phyloP scores from a whole-genome alignment of 1,139 yeast genomes.

The Taphrina deformans region DNA sequence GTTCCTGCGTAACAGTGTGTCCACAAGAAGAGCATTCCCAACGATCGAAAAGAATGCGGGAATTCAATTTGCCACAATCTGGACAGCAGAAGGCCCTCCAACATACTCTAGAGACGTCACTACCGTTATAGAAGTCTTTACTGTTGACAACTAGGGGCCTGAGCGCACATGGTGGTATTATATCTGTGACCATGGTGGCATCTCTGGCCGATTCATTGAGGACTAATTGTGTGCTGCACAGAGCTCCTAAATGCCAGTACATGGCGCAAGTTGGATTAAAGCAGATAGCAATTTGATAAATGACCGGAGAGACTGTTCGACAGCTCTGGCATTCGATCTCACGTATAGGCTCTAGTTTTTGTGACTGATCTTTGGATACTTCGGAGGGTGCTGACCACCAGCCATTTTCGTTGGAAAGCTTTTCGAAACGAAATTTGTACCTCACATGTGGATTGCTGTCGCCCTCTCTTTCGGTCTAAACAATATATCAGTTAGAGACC shows the following conservation, averaged over 20 bases:
- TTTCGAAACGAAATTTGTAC: slow-evolving; percentile 33
- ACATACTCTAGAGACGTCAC: neutral
- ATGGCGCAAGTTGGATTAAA: neutral
- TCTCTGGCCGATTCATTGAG: neutral
- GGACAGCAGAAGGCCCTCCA: slow-evolving; percentile 25
- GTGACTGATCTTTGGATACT: neutral
- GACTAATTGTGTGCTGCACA: neutral
- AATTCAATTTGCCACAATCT: slow-evolving; percentile 23
- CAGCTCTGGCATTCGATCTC: neutral
- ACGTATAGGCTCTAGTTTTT: neutral
- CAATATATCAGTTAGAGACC: neutral
- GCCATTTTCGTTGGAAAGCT: neutral
- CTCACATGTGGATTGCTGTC: neutral
- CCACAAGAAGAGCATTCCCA: slow-evolving; percentile 21
- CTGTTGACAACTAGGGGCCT: neutral
- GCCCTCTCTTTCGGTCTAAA: slow-evolving; percentile 11
- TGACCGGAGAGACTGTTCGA: neutral
- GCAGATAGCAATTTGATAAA: neutral
- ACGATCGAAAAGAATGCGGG: slow-evolving; percentile 21
- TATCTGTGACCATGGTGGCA: neutral
- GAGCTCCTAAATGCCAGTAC: neutral
- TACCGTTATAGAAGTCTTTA: slow-evolving; percentile 6
- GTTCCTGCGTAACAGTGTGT: neutral
- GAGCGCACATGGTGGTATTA: neutral
- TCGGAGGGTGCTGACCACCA: neutral